These are phyloP conservation scores for Debaryomyces sp. DNA, from an alignment of 1,139 yeast genomes.

Conservation along the genomic window DNA sequence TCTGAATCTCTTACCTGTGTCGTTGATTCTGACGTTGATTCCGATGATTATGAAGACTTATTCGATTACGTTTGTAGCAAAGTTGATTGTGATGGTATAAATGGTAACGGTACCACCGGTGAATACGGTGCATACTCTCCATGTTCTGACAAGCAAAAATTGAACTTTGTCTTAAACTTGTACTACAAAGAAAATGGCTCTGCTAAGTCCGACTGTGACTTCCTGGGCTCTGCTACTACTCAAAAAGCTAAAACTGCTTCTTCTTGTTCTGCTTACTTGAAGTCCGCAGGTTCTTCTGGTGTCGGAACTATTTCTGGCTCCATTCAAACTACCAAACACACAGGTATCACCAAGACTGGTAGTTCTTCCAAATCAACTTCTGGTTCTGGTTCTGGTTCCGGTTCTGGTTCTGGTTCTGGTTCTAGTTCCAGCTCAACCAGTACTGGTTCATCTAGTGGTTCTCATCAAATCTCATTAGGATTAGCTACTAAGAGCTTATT, in stretches of 20 bases:
- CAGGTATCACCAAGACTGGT: conserved; percentile 29
- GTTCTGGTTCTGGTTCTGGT: conserved; percentile 10
- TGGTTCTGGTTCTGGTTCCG: conserved; percentile 4
- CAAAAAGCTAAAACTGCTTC: conserved; percentile 51
- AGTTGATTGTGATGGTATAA: conserved; percentile 55
- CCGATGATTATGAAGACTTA: conserved; percentile 55
- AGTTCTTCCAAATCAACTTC: conserved; percentile 24
- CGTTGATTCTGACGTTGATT: conserved; percentile 44
- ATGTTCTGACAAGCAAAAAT: conserved; percentile 61
- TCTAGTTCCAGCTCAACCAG: conserved; percentile 18
- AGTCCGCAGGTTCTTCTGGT: conserved; percentile 45
- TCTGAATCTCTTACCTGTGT: conserved; percentile 51
- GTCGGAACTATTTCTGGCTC: conserved; percentile 39
- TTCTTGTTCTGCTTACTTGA: conserved; percentile 47
- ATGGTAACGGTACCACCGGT: conserved; percentile 62
- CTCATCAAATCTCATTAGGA: conserved; percentile 19
- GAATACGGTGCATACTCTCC: conserved; percentile 63
- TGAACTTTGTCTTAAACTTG: conserved; percentile 61
- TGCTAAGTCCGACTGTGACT: conserved; percentile 59
- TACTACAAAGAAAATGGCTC: conserved; percentile 56
- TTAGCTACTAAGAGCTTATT: conserved; percentile 21
- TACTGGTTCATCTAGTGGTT: conserved; percentile 16
- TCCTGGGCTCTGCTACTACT: conserved; percentile 63
- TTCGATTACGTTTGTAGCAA: conserved; percentile 55
- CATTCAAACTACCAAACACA: conserved; percentile 25